Conservation (phyloP, 257 asterid species). For the Voacanga thouarsii region DNA sequence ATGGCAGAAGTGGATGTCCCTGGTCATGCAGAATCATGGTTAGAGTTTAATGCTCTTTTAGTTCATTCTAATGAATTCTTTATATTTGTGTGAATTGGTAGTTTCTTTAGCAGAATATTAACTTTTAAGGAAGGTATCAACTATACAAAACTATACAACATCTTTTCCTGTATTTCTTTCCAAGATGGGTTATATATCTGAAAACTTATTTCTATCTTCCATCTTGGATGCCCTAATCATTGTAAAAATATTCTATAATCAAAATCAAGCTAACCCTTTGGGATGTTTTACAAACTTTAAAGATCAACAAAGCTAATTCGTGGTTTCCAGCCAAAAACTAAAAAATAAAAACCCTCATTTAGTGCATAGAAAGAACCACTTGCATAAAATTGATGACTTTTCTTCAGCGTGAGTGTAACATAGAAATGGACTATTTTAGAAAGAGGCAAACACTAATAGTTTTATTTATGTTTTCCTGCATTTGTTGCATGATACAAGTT, state of each 20-base stretch:
- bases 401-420: neutral
- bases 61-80: neutral
- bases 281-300: neutral
- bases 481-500: neutral
- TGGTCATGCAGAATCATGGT: slow-evolving; percentile 97
- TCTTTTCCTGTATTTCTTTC: neutral
- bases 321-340: neutral
- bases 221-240: neutral
- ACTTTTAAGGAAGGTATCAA: neutral
- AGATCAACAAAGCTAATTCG: neutral
- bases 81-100: neutral
- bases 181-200: neutral
- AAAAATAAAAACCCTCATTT: neutral
- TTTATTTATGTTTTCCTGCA: neutral
- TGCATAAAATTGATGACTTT: neutral
- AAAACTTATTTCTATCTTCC: neutral
- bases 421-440: neutral
- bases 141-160: neutral
- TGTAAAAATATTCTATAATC: neutral
- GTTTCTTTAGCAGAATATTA: neutral
- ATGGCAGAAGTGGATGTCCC: slow-evolving; percentile 98
- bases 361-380: neutral
- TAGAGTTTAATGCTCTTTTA: slow-evolving; percentile 12
- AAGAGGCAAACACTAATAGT: no score
- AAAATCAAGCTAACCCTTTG: neutral